phyloP scores from a whole-genome alignment of 2,329 filamentous ascomycete species.

The Botrytis paeoniae region DNA sequence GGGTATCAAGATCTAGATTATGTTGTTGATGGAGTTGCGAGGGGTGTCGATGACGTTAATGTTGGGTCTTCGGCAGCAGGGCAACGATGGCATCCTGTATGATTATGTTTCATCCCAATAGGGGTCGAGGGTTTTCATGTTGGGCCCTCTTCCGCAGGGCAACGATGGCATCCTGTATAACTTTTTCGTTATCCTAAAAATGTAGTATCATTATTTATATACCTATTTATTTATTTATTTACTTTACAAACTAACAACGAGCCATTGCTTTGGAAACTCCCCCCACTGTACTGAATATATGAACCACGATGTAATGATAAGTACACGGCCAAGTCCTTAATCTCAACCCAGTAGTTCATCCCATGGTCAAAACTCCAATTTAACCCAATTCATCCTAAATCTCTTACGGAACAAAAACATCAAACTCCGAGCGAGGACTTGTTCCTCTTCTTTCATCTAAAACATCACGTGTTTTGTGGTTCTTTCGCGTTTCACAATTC shows the following conservation, averaged over 20 bases:
- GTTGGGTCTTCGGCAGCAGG: conserved; percentile 32
- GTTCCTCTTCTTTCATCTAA: neutral
- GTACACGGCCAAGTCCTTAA: neutral
- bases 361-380: neutral
- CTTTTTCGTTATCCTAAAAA: conserved; percentile 19
- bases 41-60: conserved; percentile 32
- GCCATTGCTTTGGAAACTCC: too few relatives aligned
- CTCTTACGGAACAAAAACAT: neutral
- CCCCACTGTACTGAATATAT: neutral
- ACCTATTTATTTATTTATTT: conserved; percentile 2
- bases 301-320: neutral
- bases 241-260: neutral
- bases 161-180: conserved; percentile 37
- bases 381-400: conserved; percentile 10
- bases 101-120: conserved; percentile 23
- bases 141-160: conserved; percentile 33
- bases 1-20: conserved; percentile 36
- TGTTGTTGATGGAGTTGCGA: neutral
- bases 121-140: conserved; percentile 36
- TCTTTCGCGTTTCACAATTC: conserved; percentile 28
- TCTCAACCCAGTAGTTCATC: neutral
- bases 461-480: conserved; percentile 18
- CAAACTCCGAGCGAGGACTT: conserved; percentile 7
- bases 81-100: conserved; percentile 37
- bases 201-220: conserved; percentile 13